Percentiles rank a stretch among this genome's conserved stretches.
These are phyloP conservation scores for Claviceps paspali DNA, from an alignment of 2,329 filamentous ascomycete genomes.

Conservation along the genomic window DNA sequence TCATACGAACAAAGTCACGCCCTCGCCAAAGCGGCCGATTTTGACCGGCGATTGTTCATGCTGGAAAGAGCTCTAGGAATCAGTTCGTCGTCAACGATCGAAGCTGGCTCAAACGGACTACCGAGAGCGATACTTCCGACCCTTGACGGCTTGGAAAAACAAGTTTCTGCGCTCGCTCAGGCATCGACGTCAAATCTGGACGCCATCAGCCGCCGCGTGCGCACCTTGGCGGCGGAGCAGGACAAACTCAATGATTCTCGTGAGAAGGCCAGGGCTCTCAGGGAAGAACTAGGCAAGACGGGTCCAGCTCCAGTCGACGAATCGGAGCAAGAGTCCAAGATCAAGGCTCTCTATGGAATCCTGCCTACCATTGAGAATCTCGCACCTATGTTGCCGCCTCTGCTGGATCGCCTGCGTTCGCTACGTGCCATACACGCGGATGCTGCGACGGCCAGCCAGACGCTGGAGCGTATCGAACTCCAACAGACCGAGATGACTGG, in stretches of 20 bases:
- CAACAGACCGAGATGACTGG: conserved; percentile 67
- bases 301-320: conserved; percentile 30
- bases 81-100: conserved; percentile 50
- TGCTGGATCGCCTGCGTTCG: conserved; percentile 74
- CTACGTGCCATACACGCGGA: conserved; percentile 74
- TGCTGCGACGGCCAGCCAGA: conserved; percentile 66
- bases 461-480: conserved; percentile 61
- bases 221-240: conserved; percentile 56
- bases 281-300: conserved; percentile 40
- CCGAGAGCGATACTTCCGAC: conserved; percentile 65
- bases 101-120: conserved; percentile 39
- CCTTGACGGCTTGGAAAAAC: conserved; percentile 64
- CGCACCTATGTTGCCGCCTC: conserved; percentile 66
- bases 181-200: conserved; percentile 61
- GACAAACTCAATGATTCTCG: conserved; percentile 54
- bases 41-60: conserved; percentile 64
- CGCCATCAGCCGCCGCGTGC: conserved; percentile 52
- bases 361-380: conserved; percentile 79
- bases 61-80: conserved; percentile 75
- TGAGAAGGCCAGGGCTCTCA: conserved; percentile 43
- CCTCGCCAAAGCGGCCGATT: conserved; percentile 69
- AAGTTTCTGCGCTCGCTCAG: conserved; percentile 60
- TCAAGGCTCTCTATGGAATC: conserved; percentile 82
- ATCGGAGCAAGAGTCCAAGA: conserved; percentile 64
- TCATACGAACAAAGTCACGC: conserved; percentile 53